Evolutionary conservation across 1,139 yeast species (phyloP).

Genomic region (Candida pseudocylindracea): DNA sequence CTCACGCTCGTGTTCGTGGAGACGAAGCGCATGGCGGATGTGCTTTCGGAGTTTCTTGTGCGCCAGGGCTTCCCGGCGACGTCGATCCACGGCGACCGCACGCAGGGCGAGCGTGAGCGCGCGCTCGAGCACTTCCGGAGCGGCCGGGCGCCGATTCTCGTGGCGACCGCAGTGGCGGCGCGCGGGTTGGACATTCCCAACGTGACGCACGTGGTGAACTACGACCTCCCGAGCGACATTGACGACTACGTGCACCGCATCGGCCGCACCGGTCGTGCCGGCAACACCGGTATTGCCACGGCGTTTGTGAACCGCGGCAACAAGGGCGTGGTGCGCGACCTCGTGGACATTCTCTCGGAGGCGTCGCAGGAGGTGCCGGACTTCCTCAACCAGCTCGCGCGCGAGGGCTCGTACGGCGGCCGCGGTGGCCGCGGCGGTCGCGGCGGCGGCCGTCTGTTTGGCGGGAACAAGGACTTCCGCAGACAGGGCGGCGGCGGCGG

Average conservation of each 20-base stretch:
- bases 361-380: constrained; percentile 96
- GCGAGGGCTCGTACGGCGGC: constrained; percentile 48
- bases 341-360: constrained; percentile 71
- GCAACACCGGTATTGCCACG: constrained; percentile 95
- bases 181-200: constrained; percentile 99
- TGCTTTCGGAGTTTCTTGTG: constrained; percentile 77
- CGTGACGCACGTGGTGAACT: constrained; percentile 93
- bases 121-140: constrained; percentile 77
- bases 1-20: constrained; percentile 90
- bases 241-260: constrained; percentile 98
- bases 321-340: constrained; percentile 72
- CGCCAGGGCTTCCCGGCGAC: constrained; percentile 89
- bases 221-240: constrained; percentile 88
- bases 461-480: constrained; percentile 27
- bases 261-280: constrained; percentile 99
- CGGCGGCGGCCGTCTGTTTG: constrained; percentile 18
- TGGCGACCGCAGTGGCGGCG: constrained; percentile 61
- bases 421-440: constrained; percentile 9
- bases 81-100: constrained; percentile 97
- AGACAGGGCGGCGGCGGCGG: constrained; percentile 4
- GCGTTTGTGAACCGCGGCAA: constrained; percentile 96
- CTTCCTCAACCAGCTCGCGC: constrained; percentile 58
- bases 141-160: constrained; percentile 80
- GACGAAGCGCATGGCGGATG: constrained; percentile 97
- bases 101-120: constrained; percentile 94